A percentile compares a stretch with the other conserved stretches of the same genome.
Evolutionary conservation across 1,284 basidiomycete genomes (phyloP).

Genomic region (Hymenochaete sp.): DNA sequence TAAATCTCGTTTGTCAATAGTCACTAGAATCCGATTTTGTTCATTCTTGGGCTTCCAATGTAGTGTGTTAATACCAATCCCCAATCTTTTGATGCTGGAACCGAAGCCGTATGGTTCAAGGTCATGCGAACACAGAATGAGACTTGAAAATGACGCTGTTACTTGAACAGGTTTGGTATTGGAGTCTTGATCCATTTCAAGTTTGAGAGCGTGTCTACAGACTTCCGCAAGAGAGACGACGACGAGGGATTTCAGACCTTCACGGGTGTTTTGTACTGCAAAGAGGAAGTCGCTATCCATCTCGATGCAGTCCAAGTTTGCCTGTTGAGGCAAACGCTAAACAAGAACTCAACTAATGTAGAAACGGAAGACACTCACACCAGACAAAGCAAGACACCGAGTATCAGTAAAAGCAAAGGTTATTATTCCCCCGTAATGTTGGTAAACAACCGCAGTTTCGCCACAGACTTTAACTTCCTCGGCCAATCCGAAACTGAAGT

Average conservation of each 20-base stretch:
- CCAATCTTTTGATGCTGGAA: neutral
- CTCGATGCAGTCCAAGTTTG: neutral
- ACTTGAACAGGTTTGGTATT: neutral
- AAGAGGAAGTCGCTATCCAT: neutral
- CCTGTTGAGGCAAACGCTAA: neutral
- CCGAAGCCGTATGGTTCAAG: constrained; percentile 2
- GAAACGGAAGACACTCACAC: neutral
- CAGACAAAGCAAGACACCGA: neutral
- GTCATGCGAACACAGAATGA: no score
- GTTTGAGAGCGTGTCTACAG: neutral
- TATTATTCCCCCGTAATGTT: neutral
- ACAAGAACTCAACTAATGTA: neutral
- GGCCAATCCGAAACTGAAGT: neutral
- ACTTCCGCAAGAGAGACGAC: neutral
- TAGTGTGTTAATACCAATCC: neutral
- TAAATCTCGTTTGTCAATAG: neutral
- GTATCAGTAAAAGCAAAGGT: neutral
- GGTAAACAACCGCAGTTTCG: neutral
- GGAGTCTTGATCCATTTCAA: neutral
- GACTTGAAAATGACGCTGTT: neutral
- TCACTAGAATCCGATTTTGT: neutral
- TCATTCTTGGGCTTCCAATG: constrained; percentile 3
- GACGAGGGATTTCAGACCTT: neutral
- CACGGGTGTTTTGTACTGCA: neutral
- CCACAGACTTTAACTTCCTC: neutral